Base-by-base conservation (phyloP, 2,329 filamentous ascomycete species). In the Hawksworthiomyces lignivorus region DNA sequence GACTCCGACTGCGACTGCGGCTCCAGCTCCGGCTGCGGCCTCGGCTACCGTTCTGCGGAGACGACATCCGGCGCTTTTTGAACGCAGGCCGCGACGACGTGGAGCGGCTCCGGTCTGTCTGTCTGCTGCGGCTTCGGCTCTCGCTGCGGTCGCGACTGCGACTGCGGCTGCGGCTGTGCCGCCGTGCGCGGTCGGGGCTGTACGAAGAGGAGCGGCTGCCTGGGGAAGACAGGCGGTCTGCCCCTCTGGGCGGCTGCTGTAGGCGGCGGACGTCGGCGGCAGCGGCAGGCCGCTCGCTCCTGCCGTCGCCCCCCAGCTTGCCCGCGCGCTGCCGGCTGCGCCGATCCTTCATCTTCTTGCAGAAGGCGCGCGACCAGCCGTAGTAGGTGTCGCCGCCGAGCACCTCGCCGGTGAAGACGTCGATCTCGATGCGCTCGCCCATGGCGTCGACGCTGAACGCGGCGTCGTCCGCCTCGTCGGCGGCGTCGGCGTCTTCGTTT, bases 331-430 rank as follows among this genome's bases (percentile, higher is more conserved):
- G 51, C 51, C 42, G 62, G 33, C 57, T 64, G 21, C 57, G 62
- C 28, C 73, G 68, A 38, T 69, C 64, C 61, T 82, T 87, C 83
- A 92, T 92, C 55, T 83, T 84, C 50, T 86, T 71, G 57, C 86
- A 94, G 52, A 94, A 92, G 1, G 69, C 68, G 29, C 76, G 73
- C 5, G 87, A 90, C 88, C 88, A 94, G 47, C 87, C 88, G 56
- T 94, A 94, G 59, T 94, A 94, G 1, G 84, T 86, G 48, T 86
- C 80, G 2, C 80, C 81, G 7, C 72, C 69, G 7, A 80, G 57
- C 2, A 81, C 63, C 3, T 83, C 76, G 1, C 80, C 80, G 0
- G 76, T 82, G n/a, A 76, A 64, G 50, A 82, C 77, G 51, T 87
- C 79, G 3, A 76, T 59, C 15, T 80, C 64, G 39, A 87, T 67